Evolutionary conservation across 2,329 filamentous ascomycete genomes (phyloP).

Genomic region (Penicillium paneum): DNA sequence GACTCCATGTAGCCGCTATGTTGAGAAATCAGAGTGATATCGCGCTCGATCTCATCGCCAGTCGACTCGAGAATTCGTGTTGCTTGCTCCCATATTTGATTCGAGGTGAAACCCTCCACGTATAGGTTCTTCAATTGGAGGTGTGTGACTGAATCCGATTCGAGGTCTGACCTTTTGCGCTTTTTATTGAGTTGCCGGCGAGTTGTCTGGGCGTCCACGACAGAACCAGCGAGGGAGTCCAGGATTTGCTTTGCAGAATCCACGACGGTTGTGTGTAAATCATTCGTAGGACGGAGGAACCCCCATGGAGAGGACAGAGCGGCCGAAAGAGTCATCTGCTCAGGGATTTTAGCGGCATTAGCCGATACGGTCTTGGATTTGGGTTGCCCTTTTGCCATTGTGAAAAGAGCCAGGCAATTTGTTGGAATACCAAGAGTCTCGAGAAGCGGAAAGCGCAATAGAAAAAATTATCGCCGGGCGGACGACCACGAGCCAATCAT

Average conservation of each 20-base stretch:
- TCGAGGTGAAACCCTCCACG: conserved; percentile 78
- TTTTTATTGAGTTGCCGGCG: conserved; percentile 69
- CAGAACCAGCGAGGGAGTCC: conserved; percentile 70
- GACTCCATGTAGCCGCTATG: conserved; percentile 17
- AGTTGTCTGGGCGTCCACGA: conserved; percentile 69
- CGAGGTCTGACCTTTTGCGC: conserved; percentile 63
- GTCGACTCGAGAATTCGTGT: conserved; percentile 73
- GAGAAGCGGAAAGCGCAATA: conserved; percentile 6
- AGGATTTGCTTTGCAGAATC: conserved; percentile 75
- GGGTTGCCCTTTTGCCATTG: conserved; percentile 19
- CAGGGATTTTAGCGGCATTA: background rate
- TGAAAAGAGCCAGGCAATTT: conserved; percentile 2
- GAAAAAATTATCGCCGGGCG: conserved; percentile 24
- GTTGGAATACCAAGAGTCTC: background rate
- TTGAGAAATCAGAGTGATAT: conserved; percentile 39
- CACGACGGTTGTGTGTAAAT: conserved; percentile 67
- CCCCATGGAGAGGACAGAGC: conserved; percentile 62
- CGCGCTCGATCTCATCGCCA: conserved; percentile 51
- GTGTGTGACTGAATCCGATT: conserved; percentile 44
- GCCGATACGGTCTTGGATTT: background rate
- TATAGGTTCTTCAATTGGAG: conserved; percentile 83
- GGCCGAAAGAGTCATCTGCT: conserved; percentile 17
- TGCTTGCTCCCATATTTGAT: conserved; percentile 93
- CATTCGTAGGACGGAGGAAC: conserved; percentile 70
- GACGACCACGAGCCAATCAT: conserved; percentile 4